Base-by-base conservation (phyloP, 495 filamentous ascomycete species). In the Barbatosphaeria neglecta region DNA sequence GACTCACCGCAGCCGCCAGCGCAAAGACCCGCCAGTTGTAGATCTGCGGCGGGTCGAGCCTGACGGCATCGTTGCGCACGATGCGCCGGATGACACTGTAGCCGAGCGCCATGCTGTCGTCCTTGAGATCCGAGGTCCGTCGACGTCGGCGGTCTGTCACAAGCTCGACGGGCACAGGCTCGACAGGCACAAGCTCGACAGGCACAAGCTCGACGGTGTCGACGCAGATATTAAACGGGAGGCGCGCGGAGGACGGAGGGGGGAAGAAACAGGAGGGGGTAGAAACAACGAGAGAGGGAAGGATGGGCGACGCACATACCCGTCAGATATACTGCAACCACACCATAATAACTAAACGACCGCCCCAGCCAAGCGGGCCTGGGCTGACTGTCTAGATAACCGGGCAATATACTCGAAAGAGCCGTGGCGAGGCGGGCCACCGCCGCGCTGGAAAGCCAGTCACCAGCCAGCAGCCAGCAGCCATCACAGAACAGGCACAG, bases 1-100 rank as follows among this genome's bases (percentile, higher is more conserved):
- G n/a, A 63, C 74, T 57, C 48, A 83, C 80, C 41, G 82, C 83
- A 47, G 75, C 82, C 18, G 83, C 81, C 24, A 87, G 63, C 27
- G 76, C 60, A 51, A 80, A 86, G 17, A 83, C 80, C 47, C 83
- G 76, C 83, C 83, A 87, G 50, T 82, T 82, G 53, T 89, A 89
- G 55, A 89, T 85, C 66, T 88, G 80, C 46, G 71, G 72, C 10
- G 84, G 83, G 55, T 84, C 83, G 39, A 63, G 66, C 63, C 75
- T 82, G 80, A 87, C 87, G 37, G 84, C 79, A 50, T 87, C 82
- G 77, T 89, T 89, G 62, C 77, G 77, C 51, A 87, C 80, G 55
- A 89, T 22, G 17, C 6, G 20, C 9, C 39, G 39, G 4, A 41
- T 6, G 39, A 41, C n/a, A 6, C 20, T 13, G 39, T 41, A 41